Conservation (phyloP, 2,329 filamentous ascomycete genomes). For the Exophiala oligosperma region DNA sequence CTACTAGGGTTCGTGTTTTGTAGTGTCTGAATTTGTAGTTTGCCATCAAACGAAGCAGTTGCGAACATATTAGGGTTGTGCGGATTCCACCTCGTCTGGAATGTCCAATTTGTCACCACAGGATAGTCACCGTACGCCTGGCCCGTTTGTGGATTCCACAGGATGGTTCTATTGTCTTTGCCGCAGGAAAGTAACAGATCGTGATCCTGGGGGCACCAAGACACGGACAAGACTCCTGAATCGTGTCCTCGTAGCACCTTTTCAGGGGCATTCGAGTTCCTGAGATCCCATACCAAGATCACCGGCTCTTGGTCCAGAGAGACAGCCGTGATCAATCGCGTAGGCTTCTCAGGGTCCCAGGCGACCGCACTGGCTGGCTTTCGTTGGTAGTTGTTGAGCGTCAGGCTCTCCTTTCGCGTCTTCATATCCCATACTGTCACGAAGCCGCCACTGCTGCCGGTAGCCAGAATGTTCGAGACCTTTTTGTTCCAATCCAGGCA, state of each 20-base stretch:
- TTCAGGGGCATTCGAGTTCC: constrained; percentile 94
- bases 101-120: constrained; percentile 99
- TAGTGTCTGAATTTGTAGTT: constrained; percentile 88
- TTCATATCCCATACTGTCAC: constrained; percentile 99
- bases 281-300: constrained; percentile 89
- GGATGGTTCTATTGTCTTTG: constrained; percentile 92
- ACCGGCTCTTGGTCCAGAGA: constrained; percentile 85
- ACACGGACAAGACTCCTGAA: constrained; percentile 86
- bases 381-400: constrained; percentile 82
- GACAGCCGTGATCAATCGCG: constrained; percentile 89
- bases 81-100: constrained; percentile 91
- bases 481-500: constrained; percentile 98
- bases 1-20: constrained; percentile 85
- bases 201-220: constrained; percentile 91
- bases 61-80: constrained; percentile 89
- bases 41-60: constrained; percentile 95
- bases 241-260: constrained; percentile 84
- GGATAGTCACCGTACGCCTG: constrained; percentile 88
- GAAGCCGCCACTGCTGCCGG: constrained; percentile 88
- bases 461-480: constrained; percentile 93
- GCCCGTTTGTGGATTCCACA: constrained; percentile 95
- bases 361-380: constrained; percentile 94
- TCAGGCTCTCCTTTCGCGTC: constrained; percentile 95
- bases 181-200: constrained; percentile 88
- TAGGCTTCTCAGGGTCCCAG: constrained; percentile 89